Percentiles rank a stretch among this genome's conserved stretches.
These are phyloP conservation scores for Clarireedia paspali DNA, from an alignment of 2,329 filamentous ascomycete species.

Conservation along the genomic window DNA sequence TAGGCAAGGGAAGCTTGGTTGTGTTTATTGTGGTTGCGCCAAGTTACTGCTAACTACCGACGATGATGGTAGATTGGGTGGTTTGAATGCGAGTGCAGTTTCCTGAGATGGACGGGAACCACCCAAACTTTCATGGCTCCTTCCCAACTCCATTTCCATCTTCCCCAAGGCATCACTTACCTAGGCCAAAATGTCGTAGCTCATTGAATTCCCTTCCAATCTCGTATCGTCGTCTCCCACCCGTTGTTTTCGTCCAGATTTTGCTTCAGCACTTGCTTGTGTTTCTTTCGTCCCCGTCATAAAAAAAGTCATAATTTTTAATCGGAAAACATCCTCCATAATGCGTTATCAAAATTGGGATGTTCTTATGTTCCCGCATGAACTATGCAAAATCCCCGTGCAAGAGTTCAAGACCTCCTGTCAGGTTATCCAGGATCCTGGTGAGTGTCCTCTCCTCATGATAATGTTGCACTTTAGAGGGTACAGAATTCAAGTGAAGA, in stretches of 20 bases:
- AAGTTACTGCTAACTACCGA: not conserved
- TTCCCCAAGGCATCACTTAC: not conserved
- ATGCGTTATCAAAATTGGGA: conserved; percentile 91
- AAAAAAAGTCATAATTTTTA: conserved; percentile 1
- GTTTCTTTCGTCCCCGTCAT: conserved; percentile 1
- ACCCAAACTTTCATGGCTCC: not conserved
- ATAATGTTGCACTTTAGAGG: not conserved
- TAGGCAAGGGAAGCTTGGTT: too few relatives aligned
- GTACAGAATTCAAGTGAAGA: not conserved
- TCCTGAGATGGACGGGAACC: not conserved
- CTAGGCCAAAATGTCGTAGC: not conserved
- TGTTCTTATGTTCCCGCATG: conserved; percentile 66
- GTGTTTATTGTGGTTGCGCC: too few relatives aligned
- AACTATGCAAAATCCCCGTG: conserved; percentile 57
- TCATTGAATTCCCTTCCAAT: not conserved
- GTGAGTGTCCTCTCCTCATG: conserved; percentile 22
- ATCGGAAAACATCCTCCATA: conserved; percentile 7
- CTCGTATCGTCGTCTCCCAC: not conserved
- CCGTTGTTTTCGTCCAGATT: conserved; percentile 1
- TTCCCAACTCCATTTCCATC: not conserved
- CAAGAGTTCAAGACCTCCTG: conserved; percentile 79
- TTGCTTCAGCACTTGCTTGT: conserved; percentile 8
- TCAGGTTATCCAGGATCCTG: conserved; percentile 51
- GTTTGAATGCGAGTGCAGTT: not conserved
- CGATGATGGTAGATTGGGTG: not conserved